Conservation (phyloP, 2,329 filamentous ascomycete genomes). For the Cladobotryum mycophilum region DNA sequence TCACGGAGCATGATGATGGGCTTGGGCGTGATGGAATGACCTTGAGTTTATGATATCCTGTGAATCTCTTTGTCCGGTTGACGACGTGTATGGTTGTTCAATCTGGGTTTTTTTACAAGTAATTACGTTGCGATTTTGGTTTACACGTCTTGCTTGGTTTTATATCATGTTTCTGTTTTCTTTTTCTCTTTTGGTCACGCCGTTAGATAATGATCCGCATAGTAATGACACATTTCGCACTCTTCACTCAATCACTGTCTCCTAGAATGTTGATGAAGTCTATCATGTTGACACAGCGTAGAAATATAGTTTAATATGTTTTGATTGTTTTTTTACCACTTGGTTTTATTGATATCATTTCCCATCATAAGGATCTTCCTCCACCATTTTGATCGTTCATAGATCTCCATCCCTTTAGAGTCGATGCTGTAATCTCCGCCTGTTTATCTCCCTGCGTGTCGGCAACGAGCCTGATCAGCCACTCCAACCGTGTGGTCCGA, state of each 20-base stretch:
- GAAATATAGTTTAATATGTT: background rate
- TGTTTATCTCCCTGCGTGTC: constrained; percentile 15
- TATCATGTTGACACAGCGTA: background rate
- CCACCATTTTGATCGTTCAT: constrained; percentile 9
- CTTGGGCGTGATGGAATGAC: constrained; percentile 1
- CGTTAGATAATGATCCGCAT: too few species aligned
- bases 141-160: too few species aligned
- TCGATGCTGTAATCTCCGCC: constrained; percentile 13
- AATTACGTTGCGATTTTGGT: too few species aligned
- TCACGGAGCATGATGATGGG: background rate
- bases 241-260: background rate
- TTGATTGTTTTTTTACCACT: background rate
- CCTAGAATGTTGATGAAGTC: background rate
- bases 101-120: background rate
- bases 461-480: constrained; percentile 24
- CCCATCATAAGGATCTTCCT: background rate
- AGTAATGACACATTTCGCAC: background rate
- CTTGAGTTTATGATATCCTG: constrained; percentile 9
- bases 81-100: background rate
- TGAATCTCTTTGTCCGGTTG: background rate
- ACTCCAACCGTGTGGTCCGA: constrained; percentile 24
- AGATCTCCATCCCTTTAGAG: constrained; percentile 21
- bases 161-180: too few species aligned
- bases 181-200: too few species aligned
- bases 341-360: background rate